These are phyloP conservation scores for Juncus effusus DNA, from an alignment of 176 grass and related monocot species.

Conservation along the genomic window DNA sequence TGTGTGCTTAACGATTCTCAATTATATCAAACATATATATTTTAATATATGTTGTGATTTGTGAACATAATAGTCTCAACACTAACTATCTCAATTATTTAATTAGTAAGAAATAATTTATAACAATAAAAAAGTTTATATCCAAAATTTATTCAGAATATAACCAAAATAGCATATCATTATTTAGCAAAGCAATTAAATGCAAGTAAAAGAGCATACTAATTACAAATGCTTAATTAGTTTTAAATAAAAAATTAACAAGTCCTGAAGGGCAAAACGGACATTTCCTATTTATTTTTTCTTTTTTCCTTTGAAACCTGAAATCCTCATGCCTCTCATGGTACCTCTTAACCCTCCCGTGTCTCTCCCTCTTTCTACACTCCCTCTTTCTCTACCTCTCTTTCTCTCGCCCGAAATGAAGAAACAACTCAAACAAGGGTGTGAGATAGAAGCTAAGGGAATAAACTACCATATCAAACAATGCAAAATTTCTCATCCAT, in stretches of 20 bases:
- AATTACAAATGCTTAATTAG: no score
- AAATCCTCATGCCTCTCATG: slow-evolving; percentile 18
- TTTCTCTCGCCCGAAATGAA: slow-evolving; percentile 32
- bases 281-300: slow-evolving; percentile 8
- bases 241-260: no score
- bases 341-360: slow-evolving; percentile 12
- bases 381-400: slow-evolving; percentile 10
- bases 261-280: slow-evolving; percentile 22
- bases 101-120: neutral
- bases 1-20: no score
- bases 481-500: slow-evolving; percentile 29
- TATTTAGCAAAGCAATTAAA: no score
- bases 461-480: slow-evolving; percentile 58
- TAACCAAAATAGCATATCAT: no score
- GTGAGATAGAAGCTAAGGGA: slow-evolving; percentile 55
- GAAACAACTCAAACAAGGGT: slow-evolving; percentile 24
- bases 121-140: neutral
- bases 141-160: neutral
- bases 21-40: no score
- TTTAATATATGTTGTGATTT: no score
- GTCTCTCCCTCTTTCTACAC: slow-evolving; percentile 16
- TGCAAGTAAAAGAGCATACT: no score
- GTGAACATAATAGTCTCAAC: no score
- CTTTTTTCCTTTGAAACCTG: slow-evolving; percentile 19
- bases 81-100: no score